Evolutionary conservation across 192 early-diverging fungal species (phyloP), one percentile per base, ranked within the genome.

Genomic region (Jimgerdemannia flammicorona): DNA sequence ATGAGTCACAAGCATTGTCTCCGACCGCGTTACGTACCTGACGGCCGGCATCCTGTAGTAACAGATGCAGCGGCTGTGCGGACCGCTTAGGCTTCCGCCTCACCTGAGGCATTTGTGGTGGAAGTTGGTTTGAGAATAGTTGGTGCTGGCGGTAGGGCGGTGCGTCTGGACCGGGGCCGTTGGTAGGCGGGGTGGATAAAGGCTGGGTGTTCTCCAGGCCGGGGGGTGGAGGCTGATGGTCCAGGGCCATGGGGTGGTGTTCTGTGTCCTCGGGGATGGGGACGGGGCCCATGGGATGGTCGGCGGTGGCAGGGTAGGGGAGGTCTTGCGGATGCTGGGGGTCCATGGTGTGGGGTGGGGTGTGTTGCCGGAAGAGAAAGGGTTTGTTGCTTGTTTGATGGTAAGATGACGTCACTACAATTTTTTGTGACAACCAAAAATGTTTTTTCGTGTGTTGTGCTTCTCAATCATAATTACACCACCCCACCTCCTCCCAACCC

Each of bases 21-120:
- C 29, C 29, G 29, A 29, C 29, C 29, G 29, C 29, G 29, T 29
- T 29, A 29, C 29, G 29, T 29, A 29, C 29, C 29, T 29, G 29
- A 29, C 29, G 29, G 29, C 29, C 40, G 18, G 64, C 54, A 17
- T 77, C 71, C 7, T 72, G 71, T n/a, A 77, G 54, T 9, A 77
- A 49, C 3, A 77, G 43, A 69, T 77, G 76, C n/a, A 77, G 66
- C 6, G 76, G 70, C 43, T 77, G 68, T 10, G 70, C 72, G 6
- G 76, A 71, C 49, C 76, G 19, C 29, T 66, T 77, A 1, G 76
- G 76, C 40, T 77, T 77, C 39, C 67, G 67, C 40, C 40, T 68
- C 9, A 59, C 49, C 49, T 59, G 49, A 10, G 49, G 49, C 14
- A 59, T 59, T 14, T 59, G 49, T 14, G 49, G 49, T 14, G 49